These are phyloP conservation scores for Edaphochlamys debaryana DNA, from an alignment of 139 green algal genomes.

Conservation along the genomic window DNA sequence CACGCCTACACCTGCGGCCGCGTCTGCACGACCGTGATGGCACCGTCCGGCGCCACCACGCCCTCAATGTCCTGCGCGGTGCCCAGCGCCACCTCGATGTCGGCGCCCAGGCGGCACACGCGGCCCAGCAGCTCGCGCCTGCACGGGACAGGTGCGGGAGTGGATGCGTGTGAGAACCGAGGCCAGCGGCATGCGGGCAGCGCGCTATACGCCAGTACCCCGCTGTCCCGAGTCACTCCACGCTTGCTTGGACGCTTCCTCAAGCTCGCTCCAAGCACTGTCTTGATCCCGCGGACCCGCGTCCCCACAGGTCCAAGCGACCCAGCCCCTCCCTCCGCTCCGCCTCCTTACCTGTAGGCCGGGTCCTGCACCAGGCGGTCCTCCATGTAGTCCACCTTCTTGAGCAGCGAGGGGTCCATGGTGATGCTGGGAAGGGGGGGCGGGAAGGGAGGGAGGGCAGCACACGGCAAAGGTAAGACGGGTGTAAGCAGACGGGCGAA, in stretches of 20 bases:
- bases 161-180: too few relatives aligned
- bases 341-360: conserved; percentile 71
- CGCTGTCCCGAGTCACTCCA: too few relatives aligned
- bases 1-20: conserved; percentile 95
- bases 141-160: neutral
- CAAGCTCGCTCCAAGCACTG: too few relatives aligned
- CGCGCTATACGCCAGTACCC: too few relatives aligned
- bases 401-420: conserved; percentile 82
- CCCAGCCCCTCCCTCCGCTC: neutral
- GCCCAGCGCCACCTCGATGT: conserved; percentile 88
- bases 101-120: conserved; percentile 77
- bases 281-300: too few relatives aligned
- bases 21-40: conserved; percentile 96
- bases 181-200: too few relatives aligned
- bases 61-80: conserved; percentile 94
- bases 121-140: conserved; percentile 62
- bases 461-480: too few relatives aligned
- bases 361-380: conserved; percentile 86
- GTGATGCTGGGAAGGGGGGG: conserved; percentile 72
- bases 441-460: neutral
- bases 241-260: too few relatives aligned
- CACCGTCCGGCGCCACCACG: conserved; percentile 84
- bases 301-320: neutral
- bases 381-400: conserved; percentile 77
- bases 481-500: neutral